phyloP scores from a whole-genome alignment of 2,329 filamentous ascomycete species.

The Aspergillus awamori region DNA sequence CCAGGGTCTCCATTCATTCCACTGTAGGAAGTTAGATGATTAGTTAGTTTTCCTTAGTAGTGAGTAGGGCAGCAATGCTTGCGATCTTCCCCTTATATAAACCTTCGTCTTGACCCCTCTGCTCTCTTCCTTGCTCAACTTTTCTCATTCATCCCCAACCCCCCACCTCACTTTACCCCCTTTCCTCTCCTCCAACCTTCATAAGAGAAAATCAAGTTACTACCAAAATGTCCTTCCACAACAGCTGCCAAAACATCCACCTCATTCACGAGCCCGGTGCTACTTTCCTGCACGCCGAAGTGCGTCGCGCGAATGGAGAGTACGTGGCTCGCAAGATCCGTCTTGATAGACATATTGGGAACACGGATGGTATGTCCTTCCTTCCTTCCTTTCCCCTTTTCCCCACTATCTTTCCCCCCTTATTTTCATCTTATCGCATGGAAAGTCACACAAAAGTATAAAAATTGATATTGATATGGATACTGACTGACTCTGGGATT shows the following conservation, averaged over 20 bases:
- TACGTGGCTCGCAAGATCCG: slow-evolving; percentile 14
- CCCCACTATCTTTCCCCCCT: not conserved
- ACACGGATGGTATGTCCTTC: slow-evolving; percentile 18
- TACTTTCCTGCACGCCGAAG: slow-evolving; percentile 17
- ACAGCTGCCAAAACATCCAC: slow-evolving; percentile 15
- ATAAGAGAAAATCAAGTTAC: not conserved
- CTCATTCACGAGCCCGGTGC: slow-evolving; percentile 13
- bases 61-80: too few relatives aligned
- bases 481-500: too few relatives aligned
- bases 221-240: slow-evolving; percentile 22
- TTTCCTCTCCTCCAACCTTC: not conserved
- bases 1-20: too few relatives aligned
- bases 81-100: too few relatives aligned
- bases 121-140: too few relatives aligned
- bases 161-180: not conserved
- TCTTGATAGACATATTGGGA: slow-evolving; percentile 24
- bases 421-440: too few relatives aligned
- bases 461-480: too few relatives aligned
- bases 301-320: slow-evolving; percentile 14
- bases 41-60: too few relatives aligned
- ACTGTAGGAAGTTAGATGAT: too few relatives aligned
- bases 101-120: too few relatives aligned
- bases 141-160: not conserved
- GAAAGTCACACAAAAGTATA: too few relatives aligned
- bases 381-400: not conserved